Base-by-base conservation (phyloP, 805 yeast species). In the Ogataea pignaliae region DNA sequence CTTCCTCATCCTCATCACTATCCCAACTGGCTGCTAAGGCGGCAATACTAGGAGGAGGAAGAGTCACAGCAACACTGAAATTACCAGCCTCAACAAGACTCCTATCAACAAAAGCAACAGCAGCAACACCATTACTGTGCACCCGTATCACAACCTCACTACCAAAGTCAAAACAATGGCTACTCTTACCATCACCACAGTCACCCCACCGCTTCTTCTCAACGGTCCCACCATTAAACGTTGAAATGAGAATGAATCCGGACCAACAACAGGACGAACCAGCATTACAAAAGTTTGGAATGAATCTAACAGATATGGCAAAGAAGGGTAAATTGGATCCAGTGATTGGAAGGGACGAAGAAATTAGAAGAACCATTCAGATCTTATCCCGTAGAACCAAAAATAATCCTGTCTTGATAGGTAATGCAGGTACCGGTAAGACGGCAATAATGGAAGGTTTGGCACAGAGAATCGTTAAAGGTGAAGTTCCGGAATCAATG, bases 351-450 rank as follows among this genome's bases (percentile, higher is more conserved):
- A 74, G 98, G 50, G 98, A 93, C 57, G 96, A 90, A 50, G 98
- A 93, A 60, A 93, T 91, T 44, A 76, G 91, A 46, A 73, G 99
- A 46, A 91, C 98, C 0, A 84, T 91, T 44, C 98, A 91, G 62
- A 90, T 91, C 39, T 68, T 91, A 37, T 88, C 97, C 1, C 72
- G 99, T 54, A 75, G 98, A 62, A 89, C 97, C 1, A 91, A 91
- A 65, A 93, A 93, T 63, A 91, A 91, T 59, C 99, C 99, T 0
- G 96, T 93, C 1, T 65, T 91, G 43, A 89, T 93, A 35, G 99
- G 99, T 50, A 81, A 86, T 53, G 99, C 99, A 1, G 99, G 99
- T 68, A 95, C 97, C 0, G 99, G 99, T 69, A 91, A 91, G 64
- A 93, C 98, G 0, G 95, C 98, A 7, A 81, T 93, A 45, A 85